These are phyloP conservation scores for Cryptococcus jaspeensis DNA, from an alignment of 1,284 basidiomycete genomes.

Conservation along the genomic window DNA sequence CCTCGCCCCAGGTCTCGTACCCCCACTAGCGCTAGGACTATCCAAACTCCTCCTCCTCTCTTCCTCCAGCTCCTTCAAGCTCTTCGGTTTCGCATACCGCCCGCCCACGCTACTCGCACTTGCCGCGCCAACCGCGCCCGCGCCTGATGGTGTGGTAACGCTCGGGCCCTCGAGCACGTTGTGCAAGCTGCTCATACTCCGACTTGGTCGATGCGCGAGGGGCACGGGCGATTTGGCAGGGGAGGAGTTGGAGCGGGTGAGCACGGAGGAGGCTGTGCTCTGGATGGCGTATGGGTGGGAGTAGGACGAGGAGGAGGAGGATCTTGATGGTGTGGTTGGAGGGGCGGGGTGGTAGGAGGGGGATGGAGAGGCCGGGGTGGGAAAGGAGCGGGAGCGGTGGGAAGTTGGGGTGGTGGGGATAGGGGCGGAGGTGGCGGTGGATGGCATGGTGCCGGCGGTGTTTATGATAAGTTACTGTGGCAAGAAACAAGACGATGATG, in stretches of 20 bases:
- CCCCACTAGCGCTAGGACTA: conserved; percentile 9
- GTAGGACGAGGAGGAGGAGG: conserved; percentile 16
- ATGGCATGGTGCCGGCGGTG: too few species aligned
- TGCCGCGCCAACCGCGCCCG: background rate
- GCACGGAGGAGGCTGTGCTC: conserved; percentile 29
- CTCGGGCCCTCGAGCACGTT: conserved; percentile 4
- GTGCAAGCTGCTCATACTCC: conserved; percentile 28
- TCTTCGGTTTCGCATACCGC: background rate
- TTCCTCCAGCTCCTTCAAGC: conserved; percentile 14
- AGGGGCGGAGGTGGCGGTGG: too few species aligned
- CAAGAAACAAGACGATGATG: too few species aligned
- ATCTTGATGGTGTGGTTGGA: conserved; percentile 9
- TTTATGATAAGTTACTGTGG: too few species aligned
- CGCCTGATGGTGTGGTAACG: background rate
- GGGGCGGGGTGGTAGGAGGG: background rate
- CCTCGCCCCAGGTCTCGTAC: conserved; percentile 18
- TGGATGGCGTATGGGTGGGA: conserved; percentile 41
- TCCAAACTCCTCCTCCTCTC: conserved; percentile 30
- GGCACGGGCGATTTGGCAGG: conserved; percentile 27
- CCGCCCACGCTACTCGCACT: background rate
- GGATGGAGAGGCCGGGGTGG: conserved; percentile 10
- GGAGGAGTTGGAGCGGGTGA: conserved; percentile 36
- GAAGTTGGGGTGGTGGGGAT: too few species aligned
- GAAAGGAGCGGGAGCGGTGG: conserved; percentile 3
- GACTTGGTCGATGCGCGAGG: conserved; percentile 23